phyloP scores from a whole-genome alignment of 2,329 filamentous ascomycete species.

The Purpureocillium lavendulum region DNA sequence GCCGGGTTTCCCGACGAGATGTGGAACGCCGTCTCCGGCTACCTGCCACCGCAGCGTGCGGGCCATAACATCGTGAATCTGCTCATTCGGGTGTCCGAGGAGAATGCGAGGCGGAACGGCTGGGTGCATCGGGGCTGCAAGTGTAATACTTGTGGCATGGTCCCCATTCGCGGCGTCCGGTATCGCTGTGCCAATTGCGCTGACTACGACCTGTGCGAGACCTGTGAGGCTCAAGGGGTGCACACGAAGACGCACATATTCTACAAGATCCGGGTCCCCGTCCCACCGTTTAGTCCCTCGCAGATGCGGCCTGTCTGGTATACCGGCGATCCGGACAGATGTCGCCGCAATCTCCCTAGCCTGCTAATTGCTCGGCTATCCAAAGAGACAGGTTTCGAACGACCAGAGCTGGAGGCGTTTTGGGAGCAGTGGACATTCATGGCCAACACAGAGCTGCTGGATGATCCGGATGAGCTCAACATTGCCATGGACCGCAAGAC shows the following conservation, averaged over 20 bases:
- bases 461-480: conserved; percentile 68
- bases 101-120: conserved; percentile 78
- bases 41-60: conserved; percentile 36
- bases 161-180: conserved; percentile 83
- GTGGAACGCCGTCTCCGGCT: conserved; percentile 37
- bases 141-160: conserved; percentile 81
- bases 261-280: conserved; percentile 88
- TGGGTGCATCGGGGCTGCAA: conserved; percentile 89
- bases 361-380: conserved; percentile 60
- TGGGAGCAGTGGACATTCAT: conserved; percentile 98
- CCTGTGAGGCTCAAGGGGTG: conserved; percentile 70
- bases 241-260: conserved; percentile 92
- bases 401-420: conserved; percentile 80
- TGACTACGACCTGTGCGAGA: conserved; percentile 92
- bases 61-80: conserved; percentile 79
- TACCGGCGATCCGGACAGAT: conserved; percentile 72
- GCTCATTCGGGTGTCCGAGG: conserved; percentile 86
- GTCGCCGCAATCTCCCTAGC: conserved; percentile 58
- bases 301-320: conserved; percentile 82
- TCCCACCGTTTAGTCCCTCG: conserved; percentile 72
- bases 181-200: conserved; percentile 94
- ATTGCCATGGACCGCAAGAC: conserved; percentile 87
- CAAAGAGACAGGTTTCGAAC: conserved; percentile 71
- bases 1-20: conserved; percentile 36
- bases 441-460: conserved; percentile 74